Evolutionary conservation across 495 filamentous ascomycete species (phyloP).

Genomic region (Penicillium goetzii): DNA sequence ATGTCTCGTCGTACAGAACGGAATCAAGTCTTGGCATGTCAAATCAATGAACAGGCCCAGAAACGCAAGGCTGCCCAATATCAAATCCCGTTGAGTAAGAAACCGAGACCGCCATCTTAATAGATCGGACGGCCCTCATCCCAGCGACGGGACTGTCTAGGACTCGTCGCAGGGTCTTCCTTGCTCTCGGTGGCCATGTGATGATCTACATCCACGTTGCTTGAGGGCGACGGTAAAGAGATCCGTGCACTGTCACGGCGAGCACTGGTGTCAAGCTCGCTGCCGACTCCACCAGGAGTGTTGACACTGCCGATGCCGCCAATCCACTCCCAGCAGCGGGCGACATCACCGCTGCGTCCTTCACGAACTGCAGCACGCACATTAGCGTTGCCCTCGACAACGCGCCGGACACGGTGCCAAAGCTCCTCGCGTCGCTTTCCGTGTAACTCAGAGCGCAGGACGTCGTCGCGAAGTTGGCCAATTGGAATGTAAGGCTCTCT

Average conservation of each 20-base stretch:
- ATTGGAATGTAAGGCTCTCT: conserved; percentile 79
- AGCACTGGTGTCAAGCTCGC: conserved; percentile 36
- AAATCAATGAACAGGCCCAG: conserved; percentile 17
- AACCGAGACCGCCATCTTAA: conserved; percentile 36
- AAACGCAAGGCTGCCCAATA: conserved; percentile 20
- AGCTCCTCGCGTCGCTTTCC: conserved; percentile 71
- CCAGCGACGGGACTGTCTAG: conserved; percentile 55
- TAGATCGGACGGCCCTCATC: conserved; percentile 69
- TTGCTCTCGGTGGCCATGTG: conserved; percentile 33
- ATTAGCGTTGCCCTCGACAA: conserved; percentile 93
- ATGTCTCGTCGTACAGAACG: conserved; percentile 21
- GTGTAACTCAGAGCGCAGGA: conserved; percentile 80
- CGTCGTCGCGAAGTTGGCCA: conserved; percentile 88
- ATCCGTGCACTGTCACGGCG: conserved; percentile 52
- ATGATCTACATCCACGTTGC: conserved; percentile 25
- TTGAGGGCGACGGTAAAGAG: conserved; percentile 33
- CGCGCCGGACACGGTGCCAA: conserved; percentile 77
- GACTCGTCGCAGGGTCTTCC: conserved; percentile 30
- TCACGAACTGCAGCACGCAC: conserved; percentile 85
- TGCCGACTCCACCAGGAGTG: conserved; percentile 34
- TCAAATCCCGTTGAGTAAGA: background rate
- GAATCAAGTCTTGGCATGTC: conserved; percentile 23
- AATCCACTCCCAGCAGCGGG: conserved; percentile 95
- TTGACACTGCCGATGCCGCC: conserved; percentile 59
- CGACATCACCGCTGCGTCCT: conserved; percentile 80